Evolutionary conservation across 192 early-diverging fungal species (phyloP), one percentile per base, ranked within the genome.

Genomic region (Podila epicladia): DNA sequence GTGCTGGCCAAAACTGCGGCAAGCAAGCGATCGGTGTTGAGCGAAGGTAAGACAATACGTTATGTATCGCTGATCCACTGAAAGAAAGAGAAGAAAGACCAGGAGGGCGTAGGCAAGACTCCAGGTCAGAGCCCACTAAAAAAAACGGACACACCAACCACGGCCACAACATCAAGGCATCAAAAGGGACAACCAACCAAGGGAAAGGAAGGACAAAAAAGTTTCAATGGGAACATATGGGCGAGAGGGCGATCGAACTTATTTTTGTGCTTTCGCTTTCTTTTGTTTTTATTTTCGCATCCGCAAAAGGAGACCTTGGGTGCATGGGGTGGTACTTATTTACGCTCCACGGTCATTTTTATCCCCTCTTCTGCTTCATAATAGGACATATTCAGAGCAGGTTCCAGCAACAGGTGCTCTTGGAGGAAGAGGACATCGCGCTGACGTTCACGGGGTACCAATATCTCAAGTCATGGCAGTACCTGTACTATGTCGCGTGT

Each of bases 401-500:
- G 38, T 64, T 59, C 49, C 38, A 60, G 1, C 77, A 80, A 35
- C 51, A 73, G 26, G 57, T 80, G 11, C 63, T 69, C 60, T 49
- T 80, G 8, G 77, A 80, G 49, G 77, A 80, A 9, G 77, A 80
- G 62, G 71, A 80, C 15, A 49, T 80, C 9, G 50, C 66, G 32
- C 31, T 80, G 37, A 80, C 67, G 13, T 72, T 80, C 22, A 69
- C 65, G 26, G 96, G 96, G 29, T 92, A 94, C 77, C 80, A 84
- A 0, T 87, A 86, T 72, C 82, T 89, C 26, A 35, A 69, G 53
- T 45, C 83, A 2, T 84, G 86, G 6, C 61, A 88, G 20, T 83
- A 89, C 41, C 24, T 93, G 9, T 97, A 94, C 77, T 82, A 89
- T 64, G 13, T 92, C 7, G 49, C 91, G 4, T 93, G 90, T 31